Percentiles rank a stretch among this genome's conserved stretches.
Evolutionary conservation across 1,139 yeast species (phyloP).

Genomic region (Saccharomyces hybrid): DNA sequence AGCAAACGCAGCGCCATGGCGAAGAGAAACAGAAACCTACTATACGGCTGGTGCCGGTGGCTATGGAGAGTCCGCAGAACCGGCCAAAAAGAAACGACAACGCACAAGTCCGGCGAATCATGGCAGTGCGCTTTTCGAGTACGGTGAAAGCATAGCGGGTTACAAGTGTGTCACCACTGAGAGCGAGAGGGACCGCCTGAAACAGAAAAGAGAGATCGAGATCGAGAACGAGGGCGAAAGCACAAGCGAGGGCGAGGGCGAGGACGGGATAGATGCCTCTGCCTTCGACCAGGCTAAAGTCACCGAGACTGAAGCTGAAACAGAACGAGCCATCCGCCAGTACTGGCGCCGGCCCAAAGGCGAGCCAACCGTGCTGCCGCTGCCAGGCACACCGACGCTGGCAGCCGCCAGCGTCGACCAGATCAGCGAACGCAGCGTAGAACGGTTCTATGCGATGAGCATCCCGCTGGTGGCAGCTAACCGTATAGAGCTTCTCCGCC

Average conservation of each 20-base stretch:
- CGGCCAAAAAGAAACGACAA: neutral
- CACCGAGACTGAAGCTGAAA: neutral
- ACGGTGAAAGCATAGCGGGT: slow-evolving; percentile 8
- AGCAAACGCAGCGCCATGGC: neutral
- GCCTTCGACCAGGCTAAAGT: neutral
- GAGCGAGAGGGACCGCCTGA: neutral
- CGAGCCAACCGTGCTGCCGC: neutral
- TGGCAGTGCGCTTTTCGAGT: slow-evolving; percentile 3
- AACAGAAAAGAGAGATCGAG: neutral
- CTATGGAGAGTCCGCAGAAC: neutral
- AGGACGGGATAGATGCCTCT: neutral
- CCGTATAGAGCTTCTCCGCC: slow-evolving; percentile 1
- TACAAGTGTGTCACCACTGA: slow-evolving; percentile 4
- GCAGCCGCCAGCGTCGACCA: neutral
- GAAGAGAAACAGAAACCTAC: neutral
- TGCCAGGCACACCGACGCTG: neutral
- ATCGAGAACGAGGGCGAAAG: neutral
- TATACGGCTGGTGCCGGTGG: neutral
- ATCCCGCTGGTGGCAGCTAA: neutral
- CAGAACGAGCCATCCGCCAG: neutral
- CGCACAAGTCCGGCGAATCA: neutral
- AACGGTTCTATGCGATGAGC: slow-evolving; percentile 5
- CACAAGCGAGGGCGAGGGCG: neutral
- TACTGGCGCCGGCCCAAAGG: neutral
- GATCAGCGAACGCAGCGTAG: neutral